Evolutionary conservation across 371 early-diverging fungal species (phyloP).

Genomic region (Mucor mucedo): DNA sequence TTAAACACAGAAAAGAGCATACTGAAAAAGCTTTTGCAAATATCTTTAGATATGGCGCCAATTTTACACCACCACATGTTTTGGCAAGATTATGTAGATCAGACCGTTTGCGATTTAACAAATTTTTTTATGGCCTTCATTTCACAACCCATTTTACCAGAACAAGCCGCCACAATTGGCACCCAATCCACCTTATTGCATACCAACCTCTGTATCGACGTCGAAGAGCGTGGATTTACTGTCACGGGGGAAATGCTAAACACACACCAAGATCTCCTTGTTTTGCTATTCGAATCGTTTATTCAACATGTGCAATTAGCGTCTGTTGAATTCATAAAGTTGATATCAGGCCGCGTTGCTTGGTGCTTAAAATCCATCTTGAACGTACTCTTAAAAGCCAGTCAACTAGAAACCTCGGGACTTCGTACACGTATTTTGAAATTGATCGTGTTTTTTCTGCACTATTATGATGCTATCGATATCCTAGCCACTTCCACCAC

Average conservation of each 20-base stretch:
- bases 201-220: conserved; percentile 28
- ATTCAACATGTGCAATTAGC: conserved; percentile 35
- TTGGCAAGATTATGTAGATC: conserved; percentile 15
- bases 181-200: conserved; percentile 1
- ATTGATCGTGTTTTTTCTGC: conserved; percentile 31
- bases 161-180: conserved; percentile 25
- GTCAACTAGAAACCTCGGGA: conserved; percentile 1
- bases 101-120: conserved; percentile 20
- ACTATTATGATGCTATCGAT: conserved; percentile 34
- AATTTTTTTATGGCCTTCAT: conserved; percentile 34
- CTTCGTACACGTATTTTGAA: conserved; percentile 23
- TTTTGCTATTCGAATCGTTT: conserved; percentile 27
- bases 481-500: conserved; percentile 28
- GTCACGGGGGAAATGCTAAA: neutral
- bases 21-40: conserved; percentile 2
- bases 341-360: conserved; percentile 19
- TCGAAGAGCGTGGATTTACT: conserved; percentile 23
- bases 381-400: conserved; percentile 10
- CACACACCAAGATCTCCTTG: conserved; percentile 22
- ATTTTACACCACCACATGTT: neutral
- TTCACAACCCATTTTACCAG: conserved; percentile 25
- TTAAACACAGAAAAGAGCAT: conserved; percentile 9
- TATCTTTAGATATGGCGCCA: conserved; percentile 1
- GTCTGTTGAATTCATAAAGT: neutral
- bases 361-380: conserved; percentile 29